Evolutionary conservation across 257 asterid genomes (phyloP).

Genomic region (Fraxinus anomala): DNA sequence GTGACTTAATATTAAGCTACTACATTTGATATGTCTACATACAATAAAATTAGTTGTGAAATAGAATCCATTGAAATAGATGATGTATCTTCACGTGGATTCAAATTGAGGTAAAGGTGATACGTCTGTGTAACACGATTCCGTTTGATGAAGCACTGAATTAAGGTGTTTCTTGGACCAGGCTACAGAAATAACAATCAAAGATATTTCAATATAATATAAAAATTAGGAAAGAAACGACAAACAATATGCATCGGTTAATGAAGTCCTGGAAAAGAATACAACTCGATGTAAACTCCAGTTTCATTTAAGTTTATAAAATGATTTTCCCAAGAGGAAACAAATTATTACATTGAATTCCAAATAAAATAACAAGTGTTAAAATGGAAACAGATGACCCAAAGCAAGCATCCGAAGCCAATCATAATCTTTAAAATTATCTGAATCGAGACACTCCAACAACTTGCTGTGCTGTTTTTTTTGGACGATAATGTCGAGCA

Average conservation of each 20-base stretch:
- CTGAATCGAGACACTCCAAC: background rate
- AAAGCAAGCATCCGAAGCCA: background rate
- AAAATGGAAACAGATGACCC: background rate
- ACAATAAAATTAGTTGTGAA: background rate
- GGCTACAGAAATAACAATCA: slow-evolving; percentile 58
- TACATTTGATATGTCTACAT: background rate
- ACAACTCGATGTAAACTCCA: background rate
- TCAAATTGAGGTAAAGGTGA: slow-evolving; percentile 68
- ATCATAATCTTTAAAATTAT: background rate
- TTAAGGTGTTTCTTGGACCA: slow-evolving; percentile 69
- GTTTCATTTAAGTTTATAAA: background rate
- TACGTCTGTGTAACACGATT: slow-evolving; percentile 75
- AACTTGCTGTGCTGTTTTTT: background rate
- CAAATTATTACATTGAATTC: background rate
- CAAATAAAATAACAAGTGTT: background rate
- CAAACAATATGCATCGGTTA: background rate
- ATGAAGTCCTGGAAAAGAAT: background rate
- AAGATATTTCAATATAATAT: background rate
- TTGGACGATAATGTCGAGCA: background rate
- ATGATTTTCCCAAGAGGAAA: background rate
- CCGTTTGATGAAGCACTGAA: slow-evolving; percentile 87
- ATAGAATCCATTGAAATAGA: slow-evolving; percentile 4
- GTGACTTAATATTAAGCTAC: background rate
- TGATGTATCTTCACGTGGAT: slow-evolving; percentile 50
- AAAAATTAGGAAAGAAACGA: background rate